phyloP scores from a whole-genome alignment of 2,329 filamentous ascomycete species.

The Venturia pyrina region DNA sequence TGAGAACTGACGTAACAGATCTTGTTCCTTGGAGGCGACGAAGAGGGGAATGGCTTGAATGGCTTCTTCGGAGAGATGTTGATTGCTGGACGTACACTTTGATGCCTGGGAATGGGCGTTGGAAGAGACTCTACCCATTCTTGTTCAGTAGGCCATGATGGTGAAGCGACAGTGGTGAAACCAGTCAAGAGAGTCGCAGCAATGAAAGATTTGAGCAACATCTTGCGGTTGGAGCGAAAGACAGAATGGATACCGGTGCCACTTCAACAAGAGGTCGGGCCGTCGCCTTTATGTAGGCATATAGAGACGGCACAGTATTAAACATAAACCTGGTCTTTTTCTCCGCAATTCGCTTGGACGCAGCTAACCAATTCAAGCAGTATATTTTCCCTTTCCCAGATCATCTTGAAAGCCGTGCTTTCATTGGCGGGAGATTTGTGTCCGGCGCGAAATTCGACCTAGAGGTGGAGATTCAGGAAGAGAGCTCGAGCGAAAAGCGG shows the following conservation, averaged over 20 bases:
- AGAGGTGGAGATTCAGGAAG: not conserved
- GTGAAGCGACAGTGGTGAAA: not conserved
- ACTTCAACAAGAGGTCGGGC: not conserved
- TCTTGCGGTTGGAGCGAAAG: not conserved
- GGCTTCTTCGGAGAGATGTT: not conserved
- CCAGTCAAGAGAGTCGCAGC: not conserved
- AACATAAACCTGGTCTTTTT: not conserved
- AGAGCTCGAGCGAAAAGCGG: not conserved
- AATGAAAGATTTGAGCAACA: not conserved
- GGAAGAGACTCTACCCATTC: not conserved
- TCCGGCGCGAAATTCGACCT: not conserved
- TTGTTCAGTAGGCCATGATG: not conserved
- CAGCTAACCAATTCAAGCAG: not conserved
- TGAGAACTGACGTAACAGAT: constrained; percentile 30
- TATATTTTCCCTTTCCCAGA: not conserved
- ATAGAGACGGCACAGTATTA: not conserved
- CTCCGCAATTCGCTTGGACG: not conserved
- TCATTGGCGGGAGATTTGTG: not conserved
- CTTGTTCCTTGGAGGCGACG: constrained; percentile 25
- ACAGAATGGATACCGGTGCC: not conserved
- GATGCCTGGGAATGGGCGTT: not conserved
- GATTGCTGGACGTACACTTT: not conserved
- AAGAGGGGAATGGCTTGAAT: constrained; percentile 22
- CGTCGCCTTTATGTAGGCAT: not conserved
- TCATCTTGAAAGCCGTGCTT: not conserved